These are phyloP conservation scores for Larix kaempferi DNA, from an alignment of 75 land plant species.

Conservation along the genomic window DNA sequence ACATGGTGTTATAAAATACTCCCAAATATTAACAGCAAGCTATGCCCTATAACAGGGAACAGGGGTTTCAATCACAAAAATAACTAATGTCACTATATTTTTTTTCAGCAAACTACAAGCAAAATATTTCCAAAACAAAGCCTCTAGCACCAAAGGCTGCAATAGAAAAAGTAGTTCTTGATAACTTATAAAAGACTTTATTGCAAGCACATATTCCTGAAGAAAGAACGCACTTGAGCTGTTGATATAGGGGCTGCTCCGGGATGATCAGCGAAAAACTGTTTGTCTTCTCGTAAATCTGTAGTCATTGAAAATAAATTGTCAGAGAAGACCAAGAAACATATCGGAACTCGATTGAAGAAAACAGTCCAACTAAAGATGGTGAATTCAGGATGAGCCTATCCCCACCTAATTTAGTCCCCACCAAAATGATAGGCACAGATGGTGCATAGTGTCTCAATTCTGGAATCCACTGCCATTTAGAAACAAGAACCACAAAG, in stretches of 20 bases:
- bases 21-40: neutral
- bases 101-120: neutral
- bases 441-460: conserved; percentile 85
- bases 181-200: neutral
- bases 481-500: conserved; percentile 5
- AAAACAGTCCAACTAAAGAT: conserved; percentile 4
- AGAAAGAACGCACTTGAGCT: conserved; percentile 50
- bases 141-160: neutral
- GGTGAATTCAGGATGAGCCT: neutral
- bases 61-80: neutral
- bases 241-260: conserved; percentile 66
- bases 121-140: neutral
- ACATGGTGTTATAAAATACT: neutral
- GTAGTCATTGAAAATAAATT: neutral
- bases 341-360: neutral
- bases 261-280: conserved; percentile 73
- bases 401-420: conserved; percentile 79
- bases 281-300: conserved; percentile 91
- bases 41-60: neutral
- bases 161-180: neutral
- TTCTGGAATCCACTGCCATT: conserved; percentile 85
- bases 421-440: conserved; percentile 86
- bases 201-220: neutral
- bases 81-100: neutral
- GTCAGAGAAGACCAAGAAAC: neutral